phyloP scores from a whole-genome alignment of 306 rosid genomes.

The Hippophae tibetana region DNA sequence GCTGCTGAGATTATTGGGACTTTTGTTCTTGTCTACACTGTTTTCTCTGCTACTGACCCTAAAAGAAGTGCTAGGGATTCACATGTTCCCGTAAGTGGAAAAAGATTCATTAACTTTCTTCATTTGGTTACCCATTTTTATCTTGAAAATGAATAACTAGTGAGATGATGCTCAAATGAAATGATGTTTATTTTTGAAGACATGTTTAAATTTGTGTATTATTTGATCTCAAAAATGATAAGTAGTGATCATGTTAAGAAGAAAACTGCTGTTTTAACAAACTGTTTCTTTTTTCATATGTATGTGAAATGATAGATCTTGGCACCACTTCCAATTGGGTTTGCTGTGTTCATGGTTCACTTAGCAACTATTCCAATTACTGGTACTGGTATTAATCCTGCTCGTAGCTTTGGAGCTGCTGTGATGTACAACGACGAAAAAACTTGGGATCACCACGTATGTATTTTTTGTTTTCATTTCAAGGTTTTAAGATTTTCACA shows the following conservation, averaged over 20 bases:
- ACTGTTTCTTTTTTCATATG: neutral
- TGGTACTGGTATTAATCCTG: constrained; percentile 44
- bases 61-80: constrained; percentile 38
- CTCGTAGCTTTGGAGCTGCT: constrained; percentile 40
- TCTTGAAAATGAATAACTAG: no score
- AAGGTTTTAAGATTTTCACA: neutral
- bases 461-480: neutral
- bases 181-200: neutral
- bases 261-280: no score
- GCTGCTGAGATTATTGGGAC: constrained; percentile 43
- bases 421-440: constrained; percentile 22
- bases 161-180: no score
- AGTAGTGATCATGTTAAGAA: neutral
- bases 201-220: neutral
- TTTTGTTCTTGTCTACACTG: constrained; percentile 42
- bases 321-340: constrained; percentile 51
- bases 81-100: constrained; percentile 29
- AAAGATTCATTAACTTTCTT: neutral
- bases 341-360: constrained; percentile 42
- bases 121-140: no score
- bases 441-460: constrained; percentile 35
- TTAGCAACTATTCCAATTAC: constrained; percentile 44
- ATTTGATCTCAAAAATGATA: neutral
- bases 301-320: constrained; percentile 17
- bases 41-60: constrained; percentile 46